Percentiles rank a stretch among this genome's conserved stretches.
Conservation (phyloP, 305 asterid genomes). For the Salvia sclarea region DNA sequence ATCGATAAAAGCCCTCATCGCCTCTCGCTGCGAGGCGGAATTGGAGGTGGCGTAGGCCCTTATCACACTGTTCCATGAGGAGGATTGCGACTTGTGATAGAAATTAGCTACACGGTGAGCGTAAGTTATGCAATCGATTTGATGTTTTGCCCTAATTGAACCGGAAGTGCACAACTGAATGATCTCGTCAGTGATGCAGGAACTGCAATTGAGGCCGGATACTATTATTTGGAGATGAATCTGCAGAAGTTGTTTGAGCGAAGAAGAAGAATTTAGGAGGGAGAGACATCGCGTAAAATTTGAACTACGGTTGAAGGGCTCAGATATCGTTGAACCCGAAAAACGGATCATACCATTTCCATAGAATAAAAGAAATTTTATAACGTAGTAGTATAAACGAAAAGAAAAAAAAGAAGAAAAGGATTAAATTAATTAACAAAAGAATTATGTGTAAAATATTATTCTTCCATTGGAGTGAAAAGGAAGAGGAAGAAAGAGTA, state of each 20-base stretch:
- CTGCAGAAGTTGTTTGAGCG: conserved; percentile 41
- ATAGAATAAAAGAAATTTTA: too few relatives aligned
- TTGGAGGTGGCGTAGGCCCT: conserved; percentile 51
- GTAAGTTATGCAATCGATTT: conserved; percentile 33
- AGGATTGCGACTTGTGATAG: conserved; percentile 35
- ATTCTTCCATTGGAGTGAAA: too few relatives aligned
- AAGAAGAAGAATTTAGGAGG: conserved; percentile 39
- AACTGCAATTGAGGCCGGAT: conserved; percentile 37
- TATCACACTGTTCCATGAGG: conserved; percentile 58
- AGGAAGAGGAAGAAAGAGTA: too few relatives aligned
- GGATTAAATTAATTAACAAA: too few relatives aligned
- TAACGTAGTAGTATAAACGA: too few relatives aligned
- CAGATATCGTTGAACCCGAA: conserved; percentile 6
- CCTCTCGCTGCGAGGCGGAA: conserved; percentile 38
- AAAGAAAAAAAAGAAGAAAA: too few relatives aligned
- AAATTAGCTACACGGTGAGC: conserved; percentile 28
- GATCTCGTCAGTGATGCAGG: conserved; percentile 34
- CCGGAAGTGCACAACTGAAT: conserved; percentile 43
- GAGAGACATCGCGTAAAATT: conserved; percentile 25
- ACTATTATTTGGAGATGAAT: conserved; percentile 46
- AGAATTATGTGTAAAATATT: too few relatives aligned
- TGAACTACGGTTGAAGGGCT: conserved; percentile 25
- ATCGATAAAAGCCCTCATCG: conserved; percentile 43
- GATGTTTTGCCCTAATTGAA: conserved; percentile 16
- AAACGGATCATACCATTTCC: conserved; percentile 29